These are phyloP conservation scores for Xylaria sp. DNA, from an alignment of 2,329 filamentous ascomycete species.

Conservation along the genomic window DNA sequence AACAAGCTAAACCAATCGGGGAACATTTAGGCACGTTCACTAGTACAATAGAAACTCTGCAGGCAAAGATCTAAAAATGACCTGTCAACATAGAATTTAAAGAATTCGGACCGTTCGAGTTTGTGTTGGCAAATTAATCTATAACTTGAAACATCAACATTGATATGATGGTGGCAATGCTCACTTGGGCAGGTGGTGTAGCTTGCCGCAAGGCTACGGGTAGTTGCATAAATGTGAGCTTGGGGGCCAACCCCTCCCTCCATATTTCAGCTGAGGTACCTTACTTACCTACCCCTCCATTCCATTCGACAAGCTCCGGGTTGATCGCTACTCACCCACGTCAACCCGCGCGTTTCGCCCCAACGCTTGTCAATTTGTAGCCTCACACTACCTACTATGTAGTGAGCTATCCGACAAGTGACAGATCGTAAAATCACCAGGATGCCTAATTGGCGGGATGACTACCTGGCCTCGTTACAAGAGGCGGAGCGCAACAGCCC, in stretches of 20 bases:
- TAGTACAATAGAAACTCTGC: no score
- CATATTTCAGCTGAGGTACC: conserved; percentile 4
- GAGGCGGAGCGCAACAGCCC: conserved; percentile 75
- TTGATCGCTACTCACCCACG: neutral
- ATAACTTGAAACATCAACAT: neutral
- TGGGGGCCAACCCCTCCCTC: neutral
- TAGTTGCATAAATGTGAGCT: neutral
- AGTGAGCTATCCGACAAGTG: neutral
- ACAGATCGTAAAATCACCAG: conserved; percentile 5
- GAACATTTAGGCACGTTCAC: no score
- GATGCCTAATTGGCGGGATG: conserved; percentile 78
- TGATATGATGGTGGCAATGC: neutral
- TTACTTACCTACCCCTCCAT: conserved; percentile 28
- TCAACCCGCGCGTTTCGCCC: neutral
- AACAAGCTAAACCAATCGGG: no score
- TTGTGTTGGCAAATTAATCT: neutral
- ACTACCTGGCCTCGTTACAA: conserved; percentile 80
- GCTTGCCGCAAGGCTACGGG: neutral
- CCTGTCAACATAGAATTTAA: neutral
- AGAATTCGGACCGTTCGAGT: conserved; percentile 9
- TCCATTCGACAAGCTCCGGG: neutral
- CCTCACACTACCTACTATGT: conserved; percentile 24
- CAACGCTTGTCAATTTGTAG: neutral
- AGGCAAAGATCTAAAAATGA: neutral
- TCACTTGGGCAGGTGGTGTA: neutral